phyloP scores from a whole-genome alignment of 2,329 filamentous ascomycete species.

The Parasarocladium wereldwijsianum region DNA sequence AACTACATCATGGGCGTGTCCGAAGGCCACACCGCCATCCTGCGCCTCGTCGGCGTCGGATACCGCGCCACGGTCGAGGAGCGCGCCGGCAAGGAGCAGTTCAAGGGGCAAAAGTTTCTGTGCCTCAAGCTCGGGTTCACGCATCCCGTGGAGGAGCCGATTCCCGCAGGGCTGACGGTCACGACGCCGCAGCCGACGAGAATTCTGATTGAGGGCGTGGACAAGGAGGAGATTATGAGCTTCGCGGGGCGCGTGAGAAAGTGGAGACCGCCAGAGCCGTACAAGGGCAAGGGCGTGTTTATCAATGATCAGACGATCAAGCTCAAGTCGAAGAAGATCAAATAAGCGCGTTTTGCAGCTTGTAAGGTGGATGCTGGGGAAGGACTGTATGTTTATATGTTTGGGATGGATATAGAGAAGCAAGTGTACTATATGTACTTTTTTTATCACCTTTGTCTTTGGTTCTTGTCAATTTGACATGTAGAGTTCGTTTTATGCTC shows the following conservation, averaged over 20 bases:
- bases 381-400: slow-evolving; percentile 3
- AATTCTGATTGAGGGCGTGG: slow-evolving; percentile 74
- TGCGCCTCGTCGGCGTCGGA: slow-evolving; percentile 86
- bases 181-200: slow-evolving; percentile 83
- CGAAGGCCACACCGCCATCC: slow-evolving; percentile 87
- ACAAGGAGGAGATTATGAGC: slow-evolving; percentile 76
- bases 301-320: slow-evolving; percentile 96
- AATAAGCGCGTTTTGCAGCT: slow-evolving; percentile 34
- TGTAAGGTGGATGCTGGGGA: neutral
- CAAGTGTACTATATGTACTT: slow-evolving; percentile 2
- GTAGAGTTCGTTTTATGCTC: slow-evolving; percentile 3
- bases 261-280: slow-evolving; percentile 90
- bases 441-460: slow-evolving; percentile 5
- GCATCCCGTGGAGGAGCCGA: slow-evolving; percentile 79
- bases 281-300: slow-evolving; percentile 99
- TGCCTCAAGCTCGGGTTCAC: slow-evolving; percentile 93
- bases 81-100: slow-evolving; percentile 58
- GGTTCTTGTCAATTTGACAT: slow-evolving; percentile 1
- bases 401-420: slow-evolving; percentile 2
- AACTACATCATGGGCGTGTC: slow-evolving; percentile 89
- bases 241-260: slow-evolving; percentile 79
- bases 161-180: slow-evolving; percentile 72
- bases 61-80: slow-evolving; percentile 82
- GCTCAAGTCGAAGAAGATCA: slow-evolving; percentile 96
- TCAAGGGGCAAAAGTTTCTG: slow-evolving; percentile 74